Conservation (phyloP, 2,329 filamentous ascomycete species). For the Beauveria caledonica region DNA sequence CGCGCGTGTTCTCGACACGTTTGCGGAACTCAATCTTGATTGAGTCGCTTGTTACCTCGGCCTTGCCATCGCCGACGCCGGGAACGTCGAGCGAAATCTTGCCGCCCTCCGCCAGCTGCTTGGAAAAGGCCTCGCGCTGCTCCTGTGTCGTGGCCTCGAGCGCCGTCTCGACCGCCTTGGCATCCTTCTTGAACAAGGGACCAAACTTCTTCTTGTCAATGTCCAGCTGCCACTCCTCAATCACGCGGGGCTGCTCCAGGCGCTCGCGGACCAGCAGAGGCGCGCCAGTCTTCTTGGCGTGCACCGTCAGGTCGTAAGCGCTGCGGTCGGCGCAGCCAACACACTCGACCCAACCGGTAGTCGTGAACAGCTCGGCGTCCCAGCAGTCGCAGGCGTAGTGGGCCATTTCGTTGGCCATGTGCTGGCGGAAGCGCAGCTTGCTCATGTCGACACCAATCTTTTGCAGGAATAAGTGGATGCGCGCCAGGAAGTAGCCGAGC, state of each 20-base stretch:
- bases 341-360: slow-evolving; percentile 96
- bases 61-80: slow-evolving; percentile 58
- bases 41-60: slow-evolving; percentile 70
- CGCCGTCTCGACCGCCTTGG: slow-evolving; percentile 73
- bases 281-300: slow-evolving; percentile 85
- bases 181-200: slow-evolving; percentile 90
- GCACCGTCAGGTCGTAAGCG: slow-evolving; percentile 88
- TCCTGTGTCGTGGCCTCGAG: slow-evolving; percentile 71
- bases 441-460: slow-evolving; percentile 79
- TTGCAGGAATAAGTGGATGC: slow-evolving; percentile 83
- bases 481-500: slow-evolving; percentile 90
- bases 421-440: slow-evolving; percentile 94
- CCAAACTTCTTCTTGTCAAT: slow-evolving; percentile 95
- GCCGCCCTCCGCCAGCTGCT: slow-evolving; percentile 63
- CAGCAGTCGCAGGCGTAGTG: slow-evolving; percentile 97
- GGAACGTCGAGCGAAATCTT: slow-evolving; percentile 72
- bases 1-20: slow-evolving; percentile 72
- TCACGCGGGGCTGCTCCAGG: slow-evolving; percentile 64
- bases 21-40: slow-evolving; percentile 79
- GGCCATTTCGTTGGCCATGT: slow-evolving; percentile 73
- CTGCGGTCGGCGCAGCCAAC: slow-evolving; percentile 94
- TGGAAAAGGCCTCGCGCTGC: slow-evolving; percentile 68
- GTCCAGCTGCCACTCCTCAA: slow-evolving; percentile 83
- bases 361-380: slow-evolving; percentile 89
- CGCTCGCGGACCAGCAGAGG: slow-evolving; percentile 79